Conservation (phyloP, 139 green algal genomes). For the Nannochloris sp. region DNA sequence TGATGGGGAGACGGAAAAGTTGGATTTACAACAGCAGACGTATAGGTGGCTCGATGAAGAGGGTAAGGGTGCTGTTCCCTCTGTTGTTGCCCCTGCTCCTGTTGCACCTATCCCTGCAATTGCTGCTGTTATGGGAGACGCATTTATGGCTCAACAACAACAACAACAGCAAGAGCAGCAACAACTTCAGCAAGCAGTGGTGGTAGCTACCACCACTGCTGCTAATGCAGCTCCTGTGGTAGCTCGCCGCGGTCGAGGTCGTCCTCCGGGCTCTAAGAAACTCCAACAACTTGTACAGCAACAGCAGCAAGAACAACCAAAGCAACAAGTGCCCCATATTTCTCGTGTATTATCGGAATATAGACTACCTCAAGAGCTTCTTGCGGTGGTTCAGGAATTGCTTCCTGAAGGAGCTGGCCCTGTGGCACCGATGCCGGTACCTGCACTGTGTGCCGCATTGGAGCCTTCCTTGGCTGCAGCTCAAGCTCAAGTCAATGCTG, state of each 20-base stretch:
- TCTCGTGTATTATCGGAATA: too few relatives aligned
- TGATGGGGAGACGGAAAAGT: conserved; percentile 56
- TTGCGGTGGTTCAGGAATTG: not conserved
- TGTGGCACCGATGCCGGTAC: not conserved
- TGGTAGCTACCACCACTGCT: not conserved
- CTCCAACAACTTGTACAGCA: too few relatives aligned
- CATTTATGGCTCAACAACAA: not conserved
- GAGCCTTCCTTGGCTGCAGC: not conserved
- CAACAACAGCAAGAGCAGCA: conserved; percentile 1
- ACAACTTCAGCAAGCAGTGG: not conserved
- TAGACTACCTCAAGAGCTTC: not conserved
- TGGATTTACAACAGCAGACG: conserved; percentile 27
- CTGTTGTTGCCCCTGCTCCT: not conserved
- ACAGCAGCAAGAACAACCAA: too few relatives aligned
- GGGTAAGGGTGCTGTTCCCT: not conserved
- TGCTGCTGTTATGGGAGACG: conserved; percentile 1
- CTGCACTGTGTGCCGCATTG: not conserved
- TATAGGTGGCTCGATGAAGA: conserved; percentile 20
- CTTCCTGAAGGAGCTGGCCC: not conserved
- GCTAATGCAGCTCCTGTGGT: not conserved
- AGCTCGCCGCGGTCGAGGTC: too few relatives aligned
- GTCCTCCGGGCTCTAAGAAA: too few relatives aligned
- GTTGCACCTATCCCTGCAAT: not conserved
- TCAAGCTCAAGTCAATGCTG: not conserved
- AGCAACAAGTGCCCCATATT: too few relatives aligned